Conservation (phyloP, 371 early-diverging fungal species). For the Choanephora cucurbitarum region DNA sequence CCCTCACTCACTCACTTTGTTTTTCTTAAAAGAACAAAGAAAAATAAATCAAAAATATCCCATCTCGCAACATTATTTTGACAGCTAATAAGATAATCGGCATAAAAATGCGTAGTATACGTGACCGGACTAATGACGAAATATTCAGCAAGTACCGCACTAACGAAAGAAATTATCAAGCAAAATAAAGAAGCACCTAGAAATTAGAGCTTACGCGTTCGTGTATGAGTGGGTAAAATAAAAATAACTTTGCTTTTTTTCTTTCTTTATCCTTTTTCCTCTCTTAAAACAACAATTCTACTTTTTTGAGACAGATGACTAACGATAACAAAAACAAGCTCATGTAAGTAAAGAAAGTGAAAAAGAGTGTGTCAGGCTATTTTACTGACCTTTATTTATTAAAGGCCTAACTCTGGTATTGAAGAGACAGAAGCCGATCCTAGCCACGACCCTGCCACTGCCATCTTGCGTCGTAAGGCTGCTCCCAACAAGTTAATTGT, state of each 20-base stretch:
- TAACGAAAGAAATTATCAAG: no score
- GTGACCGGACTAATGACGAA: no score
- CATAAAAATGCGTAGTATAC: no score
- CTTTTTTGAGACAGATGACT: conserved; percentile 21
- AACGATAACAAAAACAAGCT: conserved; percentile 28
- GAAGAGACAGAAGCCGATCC: conserved; percentile 53
- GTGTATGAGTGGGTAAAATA: conserved; percentile 2
- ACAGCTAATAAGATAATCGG: no score
- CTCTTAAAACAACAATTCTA: no score
- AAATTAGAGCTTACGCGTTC: conserved; percentile 10
- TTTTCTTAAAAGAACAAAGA: no score
- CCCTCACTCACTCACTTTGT: no score
- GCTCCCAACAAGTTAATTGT: conserved; percentile 97
- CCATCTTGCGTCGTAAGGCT: conserved; percentile 93
- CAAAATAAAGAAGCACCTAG: background rate
- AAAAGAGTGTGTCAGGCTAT: no score
- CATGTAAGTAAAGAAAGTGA: conserved; percentile 16
- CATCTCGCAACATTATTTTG: no score
- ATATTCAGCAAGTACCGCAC: no score
- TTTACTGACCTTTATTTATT: no score
- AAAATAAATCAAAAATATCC: no score
- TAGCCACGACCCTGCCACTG: conserved; percentile 84
- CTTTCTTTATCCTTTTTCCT: conserved; percentile 11
- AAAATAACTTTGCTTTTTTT: conserved; percentile 3
- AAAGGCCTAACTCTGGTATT: conserved; percentile 53